Evolutionary conservation across 2,329 filamentous ascomycete species (phyloP), one percentile per base, ranked within the genome.

Genomic region (Sporothrix humicola): DNA sequence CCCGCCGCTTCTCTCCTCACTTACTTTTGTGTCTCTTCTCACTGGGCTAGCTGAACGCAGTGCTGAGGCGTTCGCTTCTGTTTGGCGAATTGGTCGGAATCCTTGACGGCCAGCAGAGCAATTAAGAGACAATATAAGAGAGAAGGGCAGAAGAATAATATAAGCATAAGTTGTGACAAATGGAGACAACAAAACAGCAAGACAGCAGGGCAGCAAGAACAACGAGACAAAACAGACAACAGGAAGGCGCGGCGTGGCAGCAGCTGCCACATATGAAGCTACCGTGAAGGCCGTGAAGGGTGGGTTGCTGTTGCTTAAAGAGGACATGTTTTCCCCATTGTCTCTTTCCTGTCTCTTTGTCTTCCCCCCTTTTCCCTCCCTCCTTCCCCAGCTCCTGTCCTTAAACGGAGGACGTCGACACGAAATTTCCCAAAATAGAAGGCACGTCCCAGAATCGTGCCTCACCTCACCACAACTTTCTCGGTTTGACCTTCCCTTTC

Each of bases 41-140:
- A 65, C 70, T 74, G 73, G 71, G 52, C 58, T 56, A 58, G 66
- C 71, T 72, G 26, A 50, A 52, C 56, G 59, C 54, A 61, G 56
- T 58, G 71, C 65, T 71, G 68, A 74, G 69, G 69, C 74, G 74
- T 74, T 54, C 71, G 52, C 56, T 37, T 65, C 72, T 75, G 65
- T 68, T 42, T 75, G 75, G 76, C 70, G 68, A 73, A 76, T 59
- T 44, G 71, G 72, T 52, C 74, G 76, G 26, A 73, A 73, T 75
- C 74, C 73, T 74, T 71, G 54, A 73, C 73, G 74, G 73, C 73
- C 75, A 74, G 74, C 75, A 50, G 71, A 59, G 68, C 61, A 71
- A 65, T 20, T 48, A 42, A 70, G 23, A 56, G 31, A 58, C 31
- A 31, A 52, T 12, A 46, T 52, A 72, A 68, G 31, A 69, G 37